Percentiles rank a stretch among this genome's conserved stretches.
Conservation (phyloP, 148 eudicot species). For the Dianthus caryophyllus region DNA sequence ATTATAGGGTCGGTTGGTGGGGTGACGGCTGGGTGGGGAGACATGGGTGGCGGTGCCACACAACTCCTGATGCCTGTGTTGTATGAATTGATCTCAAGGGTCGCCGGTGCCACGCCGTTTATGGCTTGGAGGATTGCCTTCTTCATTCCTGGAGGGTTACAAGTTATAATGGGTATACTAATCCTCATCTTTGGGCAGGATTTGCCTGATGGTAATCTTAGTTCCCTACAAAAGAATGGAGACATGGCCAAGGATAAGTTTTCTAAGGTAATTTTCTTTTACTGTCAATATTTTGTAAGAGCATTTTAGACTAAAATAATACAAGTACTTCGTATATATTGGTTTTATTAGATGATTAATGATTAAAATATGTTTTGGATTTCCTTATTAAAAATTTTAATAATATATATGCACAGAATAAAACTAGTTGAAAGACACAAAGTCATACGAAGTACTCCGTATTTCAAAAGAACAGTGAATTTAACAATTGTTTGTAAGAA, state of each 20-base stretch:
- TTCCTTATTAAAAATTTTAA: no score
- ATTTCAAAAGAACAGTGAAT: no score
- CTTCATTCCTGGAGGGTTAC: conserved; percentile 43
- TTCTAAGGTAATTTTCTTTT: conserved; percentile 30
- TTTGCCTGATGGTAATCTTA: conserved; percentile 45
- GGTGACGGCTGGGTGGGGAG: conserved; percentile 50
- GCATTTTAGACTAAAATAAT: no score
- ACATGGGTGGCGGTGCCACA: conserved; percentile 49
- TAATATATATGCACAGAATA: no score
- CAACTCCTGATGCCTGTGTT: conserved; percentile 51
- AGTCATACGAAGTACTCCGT: no score
- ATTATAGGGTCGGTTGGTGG: conserved; percentile 48
- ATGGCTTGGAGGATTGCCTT: conserved; percentile 56
- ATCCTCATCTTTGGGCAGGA: conserved; percentile 41
- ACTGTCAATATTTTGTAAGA: background rate
- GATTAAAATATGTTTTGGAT: no score
- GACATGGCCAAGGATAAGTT: conserved; percentile 45
- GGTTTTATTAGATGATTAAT: no score
- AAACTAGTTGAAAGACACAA: no score
- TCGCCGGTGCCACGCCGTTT: conserved; percentile 39
- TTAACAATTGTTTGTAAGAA: no score
- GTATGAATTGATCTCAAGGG: conserved; percentile 27
- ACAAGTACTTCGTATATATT: no score
- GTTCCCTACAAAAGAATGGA: conserved; percentile 38
- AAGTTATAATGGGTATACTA: conserved; percentile 40